A percentile compares a stretch with the other conserved stretches of the same genome.
phyloP scores from a whole-genome alignment of 371 early-diverging fungal genomes.

The Mucor velutinosus region DNA sequence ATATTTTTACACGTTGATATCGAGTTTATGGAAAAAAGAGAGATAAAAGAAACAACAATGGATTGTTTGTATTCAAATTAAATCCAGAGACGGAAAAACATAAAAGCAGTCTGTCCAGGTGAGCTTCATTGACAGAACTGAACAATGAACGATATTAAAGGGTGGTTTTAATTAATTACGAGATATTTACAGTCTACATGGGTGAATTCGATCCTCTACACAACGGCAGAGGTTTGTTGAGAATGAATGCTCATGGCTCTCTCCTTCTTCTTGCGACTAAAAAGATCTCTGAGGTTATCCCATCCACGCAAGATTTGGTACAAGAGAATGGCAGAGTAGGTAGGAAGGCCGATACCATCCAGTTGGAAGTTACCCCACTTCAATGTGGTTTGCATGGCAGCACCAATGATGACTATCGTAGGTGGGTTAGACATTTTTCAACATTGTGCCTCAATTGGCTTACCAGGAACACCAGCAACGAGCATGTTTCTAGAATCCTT shows the following conservation, averaged over 20 bases:
- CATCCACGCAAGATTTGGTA: constrained; percentile 44
- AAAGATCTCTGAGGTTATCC: constrained; percentile 12
- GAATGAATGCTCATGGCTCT: constrained; percentile 5
- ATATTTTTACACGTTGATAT: constrained; percentile 7
- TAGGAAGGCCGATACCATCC: constrained; percentile 50
- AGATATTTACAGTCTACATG: constrained; percentile 17
- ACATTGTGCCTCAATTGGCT: background rate
- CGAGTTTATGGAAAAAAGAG: background rate
- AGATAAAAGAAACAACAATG: background rate
- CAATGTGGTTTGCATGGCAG: constrained; percentile 48
- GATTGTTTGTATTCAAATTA: background rate
- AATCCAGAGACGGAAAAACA: background rate
- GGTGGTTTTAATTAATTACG: background rate
- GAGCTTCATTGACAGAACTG: background rate
- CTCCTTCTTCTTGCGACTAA: constrained; percentile 14
- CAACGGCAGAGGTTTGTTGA: constrained; percentile 4
- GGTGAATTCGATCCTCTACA: background rate
- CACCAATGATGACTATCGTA: constrained; percentile 37
- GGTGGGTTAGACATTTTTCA: background rate
- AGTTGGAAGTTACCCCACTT: constrained; percentile 47
- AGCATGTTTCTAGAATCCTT: constrained; percentile 55
- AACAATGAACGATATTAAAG: background rate
- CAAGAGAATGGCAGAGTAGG: constrained; percentile 37
- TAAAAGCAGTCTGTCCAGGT: background rate
- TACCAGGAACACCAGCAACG: constrained; percentile 52